Base-by-base conservation (phyloP, 139 green algal species). In the Closterium sp. region DNA sequence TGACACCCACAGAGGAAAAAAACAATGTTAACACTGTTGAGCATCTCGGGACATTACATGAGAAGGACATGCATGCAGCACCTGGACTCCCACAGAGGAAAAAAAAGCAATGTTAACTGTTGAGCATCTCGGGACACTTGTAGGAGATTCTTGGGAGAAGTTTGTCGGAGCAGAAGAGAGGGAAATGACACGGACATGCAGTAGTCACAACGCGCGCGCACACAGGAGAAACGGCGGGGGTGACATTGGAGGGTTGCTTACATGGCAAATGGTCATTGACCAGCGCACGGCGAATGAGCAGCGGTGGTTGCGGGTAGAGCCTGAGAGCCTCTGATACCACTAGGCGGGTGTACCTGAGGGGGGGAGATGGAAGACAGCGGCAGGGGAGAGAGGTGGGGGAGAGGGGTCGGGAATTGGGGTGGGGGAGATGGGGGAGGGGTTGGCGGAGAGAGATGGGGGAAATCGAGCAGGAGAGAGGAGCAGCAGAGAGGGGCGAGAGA, bases 221-320 rank as follows among this genome's bases (percentile, higher is more conserved):
- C 2, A 32, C 13, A 38, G 85, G 32, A 28, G 29, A 4, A 38
- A 24, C 29, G 32, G 7, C 13, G 11, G 4, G 29, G 13, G 11
- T 88, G 11, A 88, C 31, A 32, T 4, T 79, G 62, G 62, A 5
- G 50, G 10, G 62, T 4, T 31, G 38, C 86, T 85, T n/a, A 94
- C 93, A 86, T 42, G 98, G 98, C 92, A 99, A 96, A 31, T 94
- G 94, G 92, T 99, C 98, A 28, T 96, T 93, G 1, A 24, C 94
- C 30, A 99, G 95, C 0, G 97, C 94, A 1, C 98, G 95, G 30
- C 98, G 95, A 93, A 99, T 99, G 73, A 99, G 97, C 89, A 99
- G 97, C 24, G 98, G 98, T 5, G 98, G 98, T 96, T 99, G 97
- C 2, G 98, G 98, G 95, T 99, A 99, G 42, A 99, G 88, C 38